These are phyloP conservation scores for Arbutus unedo DNA, from an alignment of 148 eudicot genomes.

Conservation along the genomic window DNA sequence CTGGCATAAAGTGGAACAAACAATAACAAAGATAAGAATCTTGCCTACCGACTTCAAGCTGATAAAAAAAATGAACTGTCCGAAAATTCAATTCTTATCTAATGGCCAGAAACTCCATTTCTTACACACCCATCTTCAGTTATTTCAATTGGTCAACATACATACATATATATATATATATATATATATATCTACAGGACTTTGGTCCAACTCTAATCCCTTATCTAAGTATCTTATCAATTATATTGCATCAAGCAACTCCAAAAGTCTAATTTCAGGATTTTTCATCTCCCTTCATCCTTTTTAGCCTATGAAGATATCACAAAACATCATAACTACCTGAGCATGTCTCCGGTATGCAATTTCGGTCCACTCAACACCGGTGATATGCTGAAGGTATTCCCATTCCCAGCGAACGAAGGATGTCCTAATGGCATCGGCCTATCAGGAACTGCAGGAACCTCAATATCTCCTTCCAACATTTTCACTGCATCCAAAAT, in stretches of 20 bases:
- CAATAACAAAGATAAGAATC: neutral
- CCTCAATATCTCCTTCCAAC: conserved; percentile 88
- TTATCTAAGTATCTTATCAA: too few relatives aligned
- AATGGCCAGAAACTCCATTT: neutral
- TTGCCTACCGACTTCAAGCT: neutral
- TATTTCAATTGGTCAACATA: neutral
- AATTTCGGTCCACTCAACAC: conserved; percentile 44
- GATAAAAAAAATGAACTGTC: neutral
- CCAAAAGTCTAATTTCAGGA: neutral
- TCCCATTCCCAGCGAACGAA: conserved; percentile 38
- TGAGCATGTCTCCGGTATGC: conserved; percentile 46
- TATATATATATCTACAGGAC: neutral
- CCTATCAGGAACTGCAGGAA: conserved; percentile 69
- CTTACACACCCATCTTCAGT: neutral
- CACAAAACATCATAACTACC: conserved; percentile 22
- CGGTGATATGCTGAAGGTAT: conserved; percentile 48
- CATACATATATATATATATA: neutral
- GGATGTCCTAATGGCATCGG: conserved; percentile 60
- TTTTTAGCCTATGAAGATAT: conserved; percentile 9
- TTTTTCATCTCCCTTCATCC: neutral
- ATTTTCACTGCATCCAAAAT: conserved; percentile 69
- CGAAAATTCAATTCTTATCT: neutral
- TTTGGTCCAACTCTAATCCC: neutral
- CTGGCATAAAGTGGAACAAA: neutral
- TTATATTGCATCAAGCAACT: neutral